These are phyloP conservation scores for Inga leiocalycina DNA, from an alignment of 306 rosid species.

Conservation along the genomic window DNA sequence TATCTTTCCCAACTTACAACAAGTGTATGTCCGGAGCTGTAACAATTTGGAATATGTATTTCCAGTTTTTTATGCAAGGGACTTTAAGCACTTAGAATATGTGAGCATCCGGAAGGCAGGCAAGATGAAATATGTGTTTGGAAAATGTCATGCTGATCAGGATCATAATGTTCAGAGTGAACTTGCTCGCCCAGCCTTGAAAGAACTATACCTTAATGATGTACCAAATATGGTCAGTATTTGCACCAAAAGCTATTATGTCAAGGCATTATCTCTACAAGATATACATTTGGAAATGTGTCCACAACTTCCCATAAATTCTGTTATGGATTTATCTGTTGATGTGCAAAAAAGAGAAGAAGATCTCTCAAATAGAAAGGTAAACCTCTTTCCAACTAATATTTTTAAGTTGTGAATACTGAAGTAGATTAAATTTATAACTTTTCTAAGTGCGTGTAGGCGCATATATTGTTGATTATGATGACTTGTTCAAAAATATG, in stretches of 20 bases:
- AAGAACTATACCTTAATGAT: not conserved
- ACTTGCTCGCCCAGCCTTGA: constrained; percentile 12
- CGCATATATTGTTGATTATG: not conserved
- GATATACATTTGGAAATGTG: not conserved
- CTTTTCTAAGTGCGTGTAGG: too few relatives aligned
- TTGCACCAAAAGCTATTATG: not conserved
- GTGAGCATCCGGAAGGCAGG: not conserved
- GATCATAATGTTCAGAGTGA: not conserved
- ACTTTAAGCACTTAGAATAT: too few relatives aligned
- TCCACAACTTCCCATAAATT: not conserved
- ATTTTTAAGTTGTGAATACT: not conserved
- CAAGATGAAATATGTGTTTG: constrained; percentile 29
- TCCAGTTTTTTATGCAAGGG: too few relatives aligned
- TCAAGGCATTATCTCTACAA: not conserved
- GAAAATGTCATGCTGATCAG: not conserved
- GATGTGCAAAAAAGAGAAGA: not conserved
- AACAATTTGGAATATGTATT: too few relatives aligned
- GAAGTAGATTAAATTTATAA: not conserved
- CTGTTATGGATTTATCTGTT: not conserved
- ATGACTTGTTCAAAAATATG: too few relatives aligned
- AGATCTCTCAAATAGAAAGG: not conserved
- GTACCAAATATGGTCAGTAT: constrained; percentile 10
- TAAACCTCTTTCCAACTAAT: not conserved
- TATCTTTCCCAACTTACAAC: not conserved
- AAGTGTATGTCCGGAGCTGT: too few relatives aligned